Base-by-base conservation (phyloP, 306 rosid genomes). In the Fagus crenata region DNA sequence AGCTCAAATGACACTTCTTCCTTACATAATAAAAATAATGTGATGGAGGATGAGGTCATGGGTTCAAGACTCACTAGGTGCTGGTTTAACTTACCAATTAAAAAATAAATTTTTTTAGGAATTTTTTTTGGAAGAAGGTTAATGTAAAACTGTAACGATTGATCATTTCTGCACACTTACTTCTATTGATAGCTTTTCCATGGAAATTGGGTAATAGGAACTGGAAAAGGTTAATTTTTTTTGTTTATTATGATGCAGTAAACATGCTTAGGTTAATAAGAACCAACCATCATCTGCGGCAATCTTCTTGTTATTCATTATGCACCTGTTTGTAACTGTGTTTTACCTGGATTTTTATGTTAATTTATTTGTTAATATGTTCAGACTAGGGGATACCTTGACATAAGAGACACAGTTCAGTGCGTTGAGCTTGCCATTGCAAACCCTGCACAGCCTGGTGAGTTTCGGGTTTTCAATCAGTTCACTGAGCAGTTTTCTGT, bases 381-480 rank as follows among this genome's bases (percentile, higher is more conserved):
- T 71, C 95, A 94, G 97, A 94, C 98, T 58, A 84, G 98, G 82
- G 96, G 93, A 64, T 94, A 90, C 81, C 98, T 94, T 72, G 97
- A 94, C 88, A 94, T 94, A 79, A 86, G 98, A 78, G 98, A 94
- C 72, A 94, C 98, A 15, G 98, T 94, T 79, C 96, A 92, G 79
- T 94, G 98, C 49, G 89, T 94, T 49, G 98, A 94, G 89, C 89
- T 94, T 41, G 98, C 98, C 71, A 92, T 94, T 41, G 95, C 96
- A 63, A 92, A 92, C 79, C 98, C 98, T 1, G 98, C 95, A 2
- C 75, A 83, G 13, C 85, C 92, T 1, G 95, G 98, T 46, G 98
- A 94, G 81, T 90, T 94, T 81, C 85, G 93, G 31, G 98, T 94
- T 77, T 94, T 92, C 90, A 94, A 94, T 74, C 98, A 94, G 73